These are phyloP conservation scores for Beauveria rudraprayagi DNA, from an alignment of 2,329 filamentous ascomycete species.

Conservation along the genomic window DNA sequence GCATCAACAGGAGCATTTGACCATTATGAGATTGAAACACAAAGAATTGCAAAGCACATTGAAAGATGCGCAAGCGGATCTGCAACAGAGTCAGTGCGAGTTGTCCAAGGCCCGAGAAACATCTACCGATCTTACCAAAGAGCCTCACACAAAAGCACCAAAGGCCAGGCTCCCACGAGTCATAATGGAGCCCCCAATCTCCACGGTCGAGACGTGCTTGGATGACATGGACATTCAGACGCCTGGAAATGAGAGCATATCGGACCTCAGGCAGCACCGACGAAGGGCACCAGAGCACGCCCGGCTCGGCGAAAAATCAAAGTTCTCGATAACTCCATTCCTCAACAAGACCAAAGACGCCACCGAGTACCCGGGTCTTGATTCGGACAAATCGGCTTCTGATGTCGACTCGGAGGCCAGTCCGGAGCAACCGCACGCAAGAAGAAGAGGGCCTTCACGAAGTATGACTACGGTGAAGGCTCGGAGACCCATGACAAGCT, in stretches of 20 bases:
- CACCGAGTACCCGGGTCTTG: constrained; percentile 22
- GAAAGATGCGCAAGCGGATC: constrained; percentile 39
- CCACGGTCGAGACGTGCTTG: not conserved
- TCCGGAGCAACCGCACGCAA: not conserved
- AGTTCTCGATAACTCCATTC: constrained; percentile 90
- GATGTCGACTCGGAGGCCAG: not conserved
- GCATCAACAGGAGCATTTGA: constrained; percentile 62
- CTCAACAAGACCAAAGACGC: constrained; percentile 64
- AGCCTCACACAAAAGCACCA: not conserved
- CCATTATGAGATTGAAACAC: constrained; percentile 61
- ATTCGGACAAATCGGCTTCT: not conserved
- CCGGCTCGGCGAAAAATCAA: constrained; percentile 71
- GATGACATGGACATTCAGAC: constrained; percentile 42
- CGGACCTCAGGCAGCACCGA: constrained; percentile 39
- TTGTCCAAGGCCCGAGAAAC: constrained; percentile 16
- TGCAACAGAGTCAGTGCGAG: constrained; percentile 52
- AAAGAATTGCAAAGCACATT: constrained; percentile 46
- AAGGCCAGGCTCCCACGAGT: not conserved
- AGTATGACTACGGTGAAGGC: not conserved
- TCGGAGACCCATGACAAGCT: not conserved
- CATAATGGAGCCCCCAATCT: not conserved
- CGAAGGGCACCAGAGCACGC: constrained; percentile 47
- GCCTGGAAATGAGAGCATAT: constrained; percentile 34
- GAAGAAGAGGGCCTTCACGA: not conserved
- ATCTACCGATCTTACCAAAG: not conserved